Evolutionary conservation across 176 grass and related monocot genomes (phyloP).

Genomic region (Zoysia japonica): DNA sequence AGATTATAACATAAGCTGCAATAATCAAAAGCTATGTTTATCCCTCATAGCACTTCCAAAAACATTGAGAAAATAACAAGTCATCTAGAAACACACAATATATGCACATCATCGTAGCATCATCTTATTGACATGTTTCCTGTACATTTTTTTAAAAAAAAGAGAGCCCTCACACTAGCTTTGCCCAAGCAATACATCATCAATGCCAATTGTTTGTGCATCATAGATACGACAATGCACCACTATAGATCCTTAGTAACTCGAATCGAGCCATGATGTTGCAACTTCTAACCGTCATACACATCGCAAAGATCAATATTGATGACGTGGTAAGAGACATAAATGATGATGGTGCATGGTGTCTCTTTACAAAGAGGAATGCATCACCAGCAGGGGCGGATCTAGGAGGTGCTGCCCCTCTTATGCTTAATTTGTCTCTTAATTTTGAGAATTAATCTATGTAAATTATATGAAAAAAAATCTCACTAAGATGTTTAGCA

Average conservation of each 20-base stretch:
- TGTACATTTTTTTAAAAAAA: too few relatives aligned
- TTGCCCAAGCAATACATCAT: neutral
- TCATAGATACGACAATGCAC: too few relatives aligned
- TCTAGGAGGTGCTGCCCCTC: too few relatives aligned
- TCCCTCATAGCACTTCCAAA: too few relatives aligned
- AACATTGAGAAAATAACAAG: neutral
- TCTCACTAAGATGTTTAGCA: too few relatives aligned
- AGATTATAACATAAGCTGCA: too few relatives aligned
- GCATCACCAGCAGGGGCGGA: neutral
- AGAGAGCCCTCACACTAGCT: neutral
- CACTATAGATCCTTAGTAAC: too few relatives aligned
- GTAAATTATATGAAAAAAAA: too few relatives aligned
- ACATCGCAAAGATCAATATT: neutral
- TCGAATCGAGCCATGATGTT: neutral
- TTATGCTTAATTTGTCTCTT: neutral
- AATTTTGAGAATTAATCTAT: neutral
- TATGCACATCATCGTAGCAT: neutral
- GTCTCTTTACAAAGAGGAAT: neutral
- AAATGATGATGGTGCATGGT: neutral
- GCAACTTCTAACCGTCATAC: neutral
- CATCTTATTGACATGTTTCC: neutral
- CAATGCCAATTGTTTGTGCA: too few relatives aligned
- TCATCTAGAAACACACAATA: neutral
- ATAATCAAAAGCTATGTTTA: too few relatives aligned
- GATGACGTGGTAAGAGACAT: neutral